These are phyloP conservation scores for Candida chilensis DNA, from an alignment of 805 yeast species.

Conservation along the genomic window DNA sequence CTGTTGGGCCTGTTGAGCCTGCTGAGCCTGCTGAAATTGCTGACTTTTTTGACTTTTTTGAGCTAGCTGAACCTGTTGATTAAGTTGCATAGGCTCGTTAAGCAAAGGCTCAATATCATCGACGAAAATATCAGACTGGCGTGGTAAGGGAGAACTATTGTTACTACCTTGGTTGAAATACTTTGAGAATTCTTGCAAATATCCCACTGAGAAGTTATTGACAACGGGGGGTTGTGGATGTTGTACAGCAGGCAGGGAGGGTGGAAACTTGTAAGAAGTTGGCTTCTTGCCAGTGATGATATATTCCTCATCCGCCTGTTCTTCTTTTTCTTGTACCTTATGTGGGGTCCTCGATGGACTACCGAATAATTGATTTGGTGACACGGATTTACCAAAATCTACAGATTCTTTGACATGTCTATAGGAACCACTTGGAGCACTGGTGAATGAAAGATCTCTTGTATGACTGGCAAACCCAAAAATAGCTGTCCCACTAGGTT, in stretches of 20 bases:
- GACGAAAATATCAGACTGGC: slow-evolving; percentile 8
- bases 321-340: no score
- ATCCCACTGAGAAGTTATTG: slow-evolving; percentile 29
- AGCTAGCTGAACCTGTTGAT: slow-evolving; percentile 4
- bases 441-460: slow-evolving; percentile 23
- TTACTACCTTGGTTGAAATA: not conserved
- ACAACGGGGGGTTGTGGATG: slow-evolving; percentile 5
- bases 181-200: slow-evolving; percentile 15
- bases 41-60: slow-evolving; percentile 1
- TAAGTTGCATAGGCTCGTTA: slow-evolving; percentile 5
- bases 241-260: slow-evolving; percentile 19
- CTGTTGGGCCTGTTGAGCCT: slow-evolving; percentile 3
- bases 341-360: no score
- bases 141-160: slow-evolving; percentile 2
- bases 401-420: not conserved
- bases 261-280: slow-evolving; percentile 49
- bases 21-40: slow-evolving; percentile 3
- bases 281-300: slow-evolving; percentile 37
- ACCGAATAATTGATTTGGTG: not conserved
- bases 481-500: slow-evolving; percentile 35
- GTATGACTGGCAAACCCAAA: slow-evolving; percentile 32
- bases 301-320: slow-evolving; percentile 24
- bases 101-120: slow-evolving; percentile 26
- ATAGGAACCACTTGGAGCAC: slow-evolving; percentile 11
- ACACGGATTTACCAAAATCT: not conserved